A percentile compares a stretch with the other conserved stretches of the same genome.
Conservation (phyloP, 805 yeast species). For the Blastobotrys americana region DNA sequence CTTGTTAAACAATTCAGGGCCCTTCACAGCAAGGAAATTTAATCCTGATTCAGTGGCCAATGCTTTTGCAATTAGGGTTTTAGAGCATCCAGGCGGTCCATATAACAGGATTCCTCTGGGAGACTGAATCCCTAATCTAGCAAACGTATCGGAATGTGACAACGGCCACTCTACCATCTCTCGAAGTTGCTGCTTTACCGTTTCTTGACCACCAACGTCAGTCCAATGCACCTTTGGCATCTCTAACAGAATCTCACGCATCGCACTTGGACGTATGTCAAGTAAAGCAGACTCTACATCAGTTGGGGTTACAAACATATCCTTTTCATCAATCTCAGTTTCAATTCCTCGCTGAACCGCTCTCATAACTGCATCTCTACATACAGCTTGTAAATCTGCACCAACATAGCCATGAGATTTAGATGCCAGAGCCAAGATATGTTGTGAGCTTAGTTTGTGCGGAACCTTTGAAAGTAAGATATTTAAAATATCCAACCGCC, state of each 20-base stretch:
- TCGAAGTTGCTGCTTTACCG: constrained; percentile 66
- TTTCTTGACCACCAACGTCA: constrained; percentile 94
- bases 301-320: constrained; percentile 40
- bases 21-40: constrained; percentile 90
- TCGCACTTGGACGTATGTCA: constrained; percentile 90
- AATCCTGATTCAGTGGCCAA: constrained; percentile 92
- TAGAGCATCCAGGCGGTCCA: constrained; percentile 99
- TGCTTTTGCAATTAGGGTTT: constrained; percentile 91
- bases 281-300: constrained; percentile 69
- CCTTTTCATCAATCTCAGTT: constrained; percentile 15
- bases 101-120: constrained; percentile 90
- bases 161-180: constrained; percentile 93
- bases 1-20: constrained; percentile 92
- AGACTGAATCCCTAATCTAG: constrained; percentile 69
- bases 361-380: constrained; percentile 81
- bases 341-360: constrained; percentile 60
- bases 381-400: constrained; percentile 82
- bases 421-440: constrained; percentile 56
- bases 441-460: constrained; percentile 45
- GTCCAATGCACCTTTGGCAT: constrained; percentile 91
- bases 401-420: constrained; percentile 97
- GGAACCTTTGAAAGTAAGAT: constrained; percentile 58
- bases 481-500: constrained; percentile 63
- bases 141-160: constrained; percentile 71
- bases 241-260: constrained; percentile 91